Evolutionary conservation across 768 basidiomycete species (phyloP).

Genomic region (Galerina sulciceps): DNA sequence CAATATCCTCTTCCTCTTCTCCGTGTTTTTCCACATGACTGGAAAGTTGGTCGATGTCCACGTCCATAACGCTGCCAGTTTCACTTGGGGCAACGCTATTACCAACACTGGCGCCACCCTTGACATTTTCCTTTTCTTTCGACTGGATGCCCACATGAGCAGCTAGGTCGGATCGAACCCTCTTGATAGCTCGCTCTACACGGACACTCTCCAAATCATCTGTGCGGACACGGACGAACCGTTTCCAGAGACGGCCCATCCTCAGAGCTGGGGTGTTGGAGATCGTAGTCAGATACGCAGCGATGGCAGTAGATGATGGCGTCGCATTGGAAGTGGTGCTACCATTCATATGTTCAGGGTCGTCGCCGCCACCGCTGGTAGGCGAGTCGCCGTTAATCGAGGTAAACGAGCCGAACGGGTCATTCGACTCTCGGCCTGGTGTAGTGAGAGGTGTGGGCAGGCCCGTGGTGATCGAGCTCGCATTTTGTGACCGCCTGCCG

Average conservation of each 20-base stretch:
- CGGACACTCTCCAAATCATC: constrained; percentile 90
- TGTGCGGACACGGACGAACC: constrained; percentile 82
- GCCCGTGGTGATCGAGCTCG: constrained; percentile 31
- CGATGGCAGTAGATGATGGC: constrained; percentile 57
- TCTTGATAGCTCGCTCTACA: constrained; percentile 86
- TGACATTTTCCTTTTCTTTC: constrained; percentile 37
- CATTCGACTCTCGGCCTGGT: constrained; percentile 59
- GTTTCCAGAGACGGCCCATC: constrained; percentile 75
- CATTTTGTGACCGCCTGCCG: constrained; percentile 35
- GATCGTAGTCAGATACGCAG: constrained; percentile 78
- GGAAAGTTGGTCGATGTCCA: constrained; percentile 20
- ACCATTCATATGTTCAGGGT: constrained; percentile 15
- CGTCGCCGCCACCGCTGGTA: constrained; percentile 15
- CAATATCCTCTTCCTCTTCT: constrained; percentile 13
- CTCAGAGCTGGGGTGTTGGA: constrained; percentile 71
- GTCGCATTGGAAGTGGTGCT: constrained; percentile 43
- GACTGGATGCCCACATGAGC: constrained; percentile 55
- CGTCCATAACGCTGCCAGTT: not conserved
- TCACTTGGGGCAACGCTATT: not conserved
- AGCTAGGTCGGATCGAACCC: constrained; percentile 83
- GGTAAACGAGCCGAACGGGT: constrained; percentile 60
- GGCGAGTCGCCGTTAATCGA: constrained; percentile 32
- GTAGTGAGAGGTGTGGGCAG: constrained; percentile 51
- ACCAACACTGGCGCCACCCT: constrained; percentile 8
- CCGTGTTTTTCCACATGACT: constrained; percentile 16